Evolutionary conservation across 73 alveolate species (phyloP).

Genomic region (Paramecium sonneborni): DNA sequence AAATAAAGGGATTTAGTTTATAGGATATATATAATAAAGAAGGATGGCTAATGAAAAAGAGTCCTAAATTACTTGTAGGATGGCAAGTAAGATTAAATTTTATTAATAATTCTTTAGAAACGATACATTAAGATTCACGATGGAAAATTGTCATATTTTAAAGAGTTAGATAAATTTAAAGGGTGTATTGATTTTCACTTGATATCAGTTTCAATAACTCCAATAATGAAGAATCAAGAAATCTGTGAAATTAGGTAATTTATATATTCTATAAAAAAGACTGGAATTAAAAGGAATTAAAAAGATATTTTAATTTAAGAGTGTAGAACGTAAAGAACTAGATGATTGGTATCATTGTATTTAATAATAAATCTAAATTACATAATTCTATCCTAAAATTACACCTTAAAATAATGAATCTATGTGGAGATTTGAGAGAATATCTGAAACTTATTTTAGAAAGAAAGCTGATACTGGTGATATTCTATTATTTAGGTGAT

Average conservation of each 20-base stretch:
- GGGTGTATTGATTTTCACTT: slow-evolving; percentile 50
- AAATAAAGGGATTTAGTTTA: background rate
- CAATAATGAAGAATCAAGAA: background rate
- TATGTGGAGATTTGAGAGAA: slow-evolving; percentile 61
- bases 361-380: background rate
- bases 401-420: background rate
- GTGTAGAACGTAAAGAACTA: background rate
- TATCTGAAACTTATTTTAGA: slow-evolving; percentile 69
- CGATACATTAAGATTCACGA: slow-evolving; percentile 15
- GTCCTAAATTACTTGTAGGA: slow-evolving; percentile 47
- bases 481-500: slow-evolving; percentile 83
- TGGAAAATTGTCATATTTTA: slow-evolving; percentile 35
- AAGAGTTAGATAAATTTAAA: background rate
- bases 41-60: slow-evolving; percentile 38
- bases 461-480: slow-evolving; percentile 94
- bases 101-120: background rate
- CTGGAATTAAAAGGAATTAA: background rate
- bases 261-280: background rate
- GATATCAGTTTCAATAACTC: background rate
- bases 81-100: slow-evolving; percentile 50
- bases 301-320: slow-evolving; percentile 23
- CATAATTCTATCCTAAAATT: background rate
- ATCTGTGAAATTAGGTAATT: background rate
- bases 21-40: background rate
- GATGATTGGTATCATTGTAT: slow-evolving; percentile 2